Percentiles rank a stretch among this genome's conserved stretches.
phyloP scores from a whole-genome alignment of 176 grass and related monocot species.

The Triticum turgidum region DNA sequence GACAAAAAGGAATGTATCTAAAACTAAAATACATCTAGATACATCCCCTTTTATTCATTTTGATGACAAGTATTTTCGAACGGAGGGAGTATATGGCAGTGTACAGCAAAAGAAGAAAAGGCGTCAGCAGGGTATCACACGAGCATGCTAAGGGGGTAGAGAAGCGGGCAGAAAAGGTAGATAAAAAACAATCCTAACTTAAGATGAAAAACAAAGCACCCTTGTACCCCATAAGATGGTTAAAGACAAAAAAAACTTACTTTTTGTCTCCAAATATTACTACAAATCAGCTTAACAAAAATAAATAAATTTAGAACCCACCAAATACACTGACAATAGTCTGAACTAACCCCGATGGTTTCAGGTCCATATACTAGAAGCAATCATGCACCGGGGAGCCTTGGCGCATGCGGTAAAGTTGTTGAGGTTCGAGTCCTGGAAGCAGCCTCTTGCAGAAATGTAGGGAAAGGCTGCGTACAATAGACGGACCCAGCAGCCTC shows the following conservation, averaged over 20 bases:
- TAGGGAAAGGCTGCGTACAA: too few relatives aligned
- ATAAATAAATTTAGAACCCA: neutral
- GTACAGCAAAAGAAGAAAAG: neutral
- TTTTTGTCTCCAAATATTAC: neutral
- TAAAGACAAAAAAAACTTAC: neutral
- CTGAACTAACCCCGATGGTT: neutral
- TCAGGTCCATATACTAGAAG: neutral
- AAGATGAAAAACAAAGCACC: neutral
- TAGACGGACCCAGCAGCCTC: too few relatives aligned
- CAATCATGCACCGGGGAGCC: neutral
- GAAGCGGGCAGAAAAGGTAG: constrained; percentile 1
- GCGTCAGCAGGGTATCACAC: neutral
- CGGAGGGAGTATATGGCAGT: neutral
- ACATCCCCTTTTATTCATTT: too few relatives aligned
- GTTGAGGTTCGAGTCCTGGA: too few relatives aligned
- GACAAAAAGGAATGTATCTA: too few relatives aligned
- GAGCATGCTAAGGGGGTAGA: constrained; percentile 2
- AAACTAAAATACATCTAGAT: too few relatives aligned
- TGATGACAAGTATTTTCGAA: too few relatives aligned
- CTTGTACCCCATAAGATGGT: neutral
- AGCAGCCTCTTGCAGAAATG: too few relatives aligned
- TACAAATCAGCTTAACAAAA: constrained; percentile 5
- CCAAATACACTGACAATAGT: neutral
- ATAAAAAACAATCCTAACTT: neutral
- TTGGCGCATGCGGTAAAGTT: too few relatives aligned